Evolutionary conservation across 208 protist species (phyloP), one percentile per base, ranked within the genome.

Genomic region (Leishmania arabica): DNA sequence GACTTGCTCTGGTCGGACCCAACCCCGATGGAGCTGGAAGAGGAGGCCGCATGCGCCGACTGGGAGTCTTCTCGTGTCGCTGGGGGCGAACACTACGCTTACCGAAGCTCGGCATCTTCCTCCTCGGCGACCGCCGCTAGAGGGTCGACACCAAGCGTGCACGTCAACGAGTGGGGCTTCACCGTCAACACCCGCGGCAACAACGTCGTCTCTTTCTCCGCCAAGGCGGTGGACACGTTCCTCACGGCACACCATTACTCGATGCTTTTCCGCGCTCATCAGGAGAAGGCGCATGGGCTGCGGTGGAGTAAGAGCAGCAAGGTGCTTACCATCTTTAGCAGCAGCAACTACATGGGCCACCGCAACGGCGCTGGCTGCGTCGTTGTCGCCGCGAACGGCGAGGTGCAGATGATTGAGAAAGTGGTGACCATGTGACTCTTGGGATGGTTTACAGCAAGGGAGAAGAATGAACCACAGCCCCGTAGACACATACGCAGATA

Each of bases 1-100:
- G 93, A 97, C 70, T 82, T 97, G 21, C 81, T 95, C 37, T 97
- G 93, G 93, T 94, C 90, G n/a, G 93, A 97, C 78, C 92, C 93
- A 19, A 93, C 90, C 0, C 71, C 81, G 58, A 79, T 65, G 45
- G 93, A 95, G 66, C 73, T 84, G 40, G 68, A 72, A 17, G n/a
- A 72, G 37, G 69, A 68, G 31, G 56, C 62, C 27, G 60, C 34
- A 19, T 24, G 68, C 42, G 37, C 8, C 17, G 80, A 47, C 27
- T 13, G 64, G 27, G 65, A 17, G 24, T 34, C 58, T 53, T 71
- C 42, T 62, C 6, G 47, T 11, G 37, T 40, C 40, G 62, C 27
- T 68, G 51, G 34, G 17, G 47, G 45, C 40, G 24, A 17, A 21
- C 68, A 47, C n/a, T 42, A 37, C 37, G 8, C 68, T 47, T 40